Evolutionary conservation across 73 alveolate species (phyloP), one percentile per base, ranked within the genome.

Genomic region (Paramecium primaurelia): DNA sequence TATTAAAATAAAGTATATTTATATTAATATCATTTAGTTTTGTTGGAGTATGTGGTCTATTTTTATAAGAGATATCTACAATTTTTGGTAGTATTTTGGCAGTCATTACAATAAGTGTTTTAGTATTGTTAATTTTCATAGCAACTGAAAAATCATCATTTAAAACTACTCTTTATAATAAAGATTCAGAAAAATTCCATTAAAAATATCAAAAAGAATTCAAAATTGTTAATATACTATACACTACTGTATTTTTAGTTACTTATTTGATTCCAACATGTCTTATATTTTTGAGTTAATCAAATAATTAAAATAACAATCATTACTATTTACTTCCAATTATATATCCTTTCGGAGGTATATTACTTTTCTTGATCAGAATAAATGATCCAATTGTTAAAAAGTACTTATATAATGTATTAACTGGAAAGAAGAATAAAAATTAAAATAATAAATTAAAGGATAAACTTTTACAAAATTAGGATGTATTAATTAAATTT

Each of bases 291-390:
- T 64, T 51, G 84, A 64, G 49, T 64, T 9, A 28, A 64, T 64
- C 28, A 26, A 25, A 25, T 32, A 0, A 22, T 11, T 16, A 2
- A 11, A 4, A 64, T 8, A 26, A 9, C 12, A 4, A 7, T 28
- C 28, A 32, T 32, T 38, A 9, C 2, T 34, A 75, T 25, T n/a
- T 75, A 7, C 38, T 75, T n/a, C 88, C 60, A 36, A 30, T 75
- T 9, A 75, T 38, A 7, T 30, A 38, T 42, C 60, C 88, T n/a
- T 12, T 75, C 0, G 91, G 51, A 20, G 91, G 91, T 18, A 80
- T 80, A 6, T 42, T 80, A 44, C 73, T 80, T 16, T 80, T 80
- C n/a, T 12, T 49, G 34, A 80, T 80, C 30, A 80, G 91, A 49
- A 40, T 80, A 26, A 45, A 25, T 40, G 91, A 80, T 32, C 91